A percentile compares a stretch with the other conserved stretches of the same genome.
phyloP scores from a whole-genome alignment of 805 yeast genomes.

The Saccharomyces eubayanus region DNA sequence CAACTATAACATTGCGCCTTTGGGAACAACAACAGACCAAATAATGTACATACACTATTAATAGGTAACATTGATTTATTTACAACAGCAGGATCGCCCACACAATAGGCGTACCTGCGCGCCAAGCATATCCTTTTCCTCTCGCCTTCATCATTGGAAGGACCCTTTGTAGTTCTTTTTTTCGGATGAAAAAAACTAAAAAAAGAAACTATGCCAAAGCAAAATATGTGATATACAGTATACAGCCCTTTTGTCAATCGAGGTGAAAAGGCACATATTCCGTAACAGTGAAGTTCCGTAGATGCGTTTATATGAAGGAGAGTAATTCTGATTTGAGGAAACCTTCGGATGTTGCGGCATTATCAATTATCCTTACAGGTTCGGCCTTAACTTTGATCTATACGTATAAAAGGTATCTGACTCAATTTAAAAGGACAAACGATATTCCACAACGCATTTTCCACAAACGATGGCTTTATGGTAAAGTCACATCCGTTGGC shows the following conservation, averaged over 20 bases:
- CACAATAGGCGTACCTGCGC: background rate
- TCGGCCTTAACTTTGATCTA: slow-evolving; percentile 36
- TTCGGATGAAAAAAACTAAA: background rate
- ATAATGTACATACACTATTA: background rate
- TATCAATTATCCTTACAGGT: slow-evolving; percentile 31
- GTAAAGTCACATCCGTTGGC: slow-evolving; percentile 82
- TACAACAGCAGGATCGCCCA: background rate
- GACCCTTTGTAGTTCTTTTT: background rate
- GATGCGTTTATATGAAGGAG: background rate
- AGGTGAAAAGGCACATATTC: background rate
- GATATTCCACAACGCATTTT: slow-evolving; percentile 44
- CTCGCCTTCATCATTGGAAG: background rate
- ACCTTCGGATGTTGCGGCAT: slow-evolving; percentile 13
- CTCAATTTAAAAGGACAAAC: slow-evolving; percentile 41
- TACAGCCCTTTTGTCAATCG: background rate
- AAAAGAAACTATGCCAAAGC: background rate
- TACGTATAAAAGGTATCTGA: slow-evolving; percentile 40
- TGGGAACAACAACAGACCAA: slow-evolving; percentile 36
- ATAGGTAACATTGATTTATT: background rate
- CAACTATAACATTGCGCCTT: slow-evolving; percentile 62
- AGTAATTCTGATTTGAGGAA: slow-evolving; percentile 1
- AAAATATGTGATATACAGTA: background rate
- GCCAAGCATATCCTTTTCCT: background rate
- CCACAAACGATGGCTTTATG: slow-evolving; percentile 43
- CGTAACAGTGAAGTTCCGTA: background rate